These are phyloP conservation scores for Litsea cubeba DNA, from an alignment of 164 flowering plant species.

Conservation along the genomic window DNA sequence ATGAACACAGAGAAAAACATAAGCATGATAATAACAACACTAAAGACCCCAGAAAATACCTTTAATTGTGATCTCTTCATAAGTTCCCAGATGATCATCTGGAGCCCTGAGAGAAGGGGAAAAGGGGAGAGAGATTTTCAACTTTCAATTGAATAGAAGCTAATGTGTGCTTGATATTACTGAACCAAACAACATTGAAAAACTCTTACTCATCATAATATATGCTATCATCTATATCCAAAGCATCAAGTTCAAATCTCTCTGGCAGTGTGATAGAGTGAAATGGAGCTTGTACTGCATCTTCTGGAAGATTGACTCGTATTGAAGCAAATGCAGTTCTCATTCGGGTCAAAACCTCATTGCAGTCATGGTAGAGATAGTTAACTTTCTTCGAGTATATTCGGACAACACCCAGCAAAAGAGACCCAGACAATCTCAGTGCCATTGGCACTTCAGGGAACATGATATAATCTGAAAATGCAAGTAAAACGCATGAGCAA, in stretches of 20 bases:
- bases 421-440: constrained; percentile 74
- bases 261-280: constrained; percentile 74
- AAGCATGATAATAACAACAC: neutral
- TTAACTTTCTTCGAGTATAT: constrained; percentile 90
- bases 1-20: neutral
- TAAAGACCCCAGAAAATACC: constrained; percentile 37
- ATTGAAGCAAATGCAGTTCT: constrained; percentile 34
- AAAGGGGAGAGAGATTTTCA: neutral
- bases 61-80: constrained; percentile 72
- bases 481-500: neutral
- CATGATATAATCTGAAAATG: constrained; percentile 56
- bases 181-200: neutral
- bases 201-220: constrained; percentile 29
- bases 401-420: constrained; percentile 84
- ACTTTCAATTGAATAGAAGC: neutral
- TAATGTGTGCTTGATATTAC: neutral
- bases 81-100: constrained; percentile 51
- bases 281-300: constrained; percentile 57
- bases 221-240: constrained; percentile 42
- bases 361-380: constrained; percentile 64
- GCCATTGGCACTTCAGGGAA: constrained; percentile 85
- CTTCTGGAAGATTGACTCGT: constrained; percentile 56
- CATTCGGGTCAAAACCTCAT: constrained; percentile 28
- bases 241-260: constrained; percentile 60
- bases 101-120: constrained; percentile 28